phyloP scores from a whole-genome alignment of 441 rosid species.

The Macaranga tanarius region DNA sequence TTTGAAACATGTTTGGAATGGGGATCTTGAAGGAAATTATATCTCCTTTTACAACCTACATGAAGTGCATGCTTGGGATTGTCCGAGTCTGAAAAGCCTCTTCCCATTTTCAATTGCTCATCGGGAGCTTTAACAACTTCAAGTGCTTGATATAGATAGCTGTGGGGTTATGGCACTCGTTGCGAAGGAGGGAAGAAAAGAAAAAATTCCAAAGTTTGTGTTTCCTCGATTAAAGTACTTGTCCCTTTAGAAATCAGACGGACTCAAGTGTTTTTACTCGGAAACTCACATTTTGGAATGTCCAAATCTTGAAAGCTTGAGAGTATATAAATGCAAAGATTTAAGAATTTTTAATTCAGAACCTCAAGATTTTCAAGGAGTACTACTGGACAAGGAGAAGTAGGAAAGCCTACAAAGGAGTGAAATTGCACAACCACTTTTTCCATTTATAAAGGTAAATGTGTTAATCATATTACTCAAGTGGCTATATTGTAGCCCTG shows the following conservation, averaged over 20 bases:
- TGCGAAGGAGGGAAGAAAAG: background rate
- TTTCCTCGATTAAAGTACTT: background rate
- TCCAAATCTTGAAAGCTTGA: background rate
- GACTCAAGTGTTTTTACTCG: background rate
- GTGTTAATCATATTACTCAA: too few relatives aligned
- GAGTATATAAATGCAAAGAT: background rate
- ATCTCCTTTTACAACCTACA: constrained; percentile 23
- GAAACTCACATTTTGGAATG: background rate
- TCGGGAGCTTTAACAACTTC: constrained; percentile 14
- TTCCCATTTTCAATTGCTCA: constrained; percentile 28
- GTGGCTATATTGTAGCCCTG: too few relatives aligned
- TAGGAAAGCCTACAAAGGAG: too few relatives aligned
- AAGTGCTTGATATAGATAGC: background rate
- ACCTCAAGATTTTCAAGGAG: background rate
- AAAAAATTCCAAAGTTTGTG: constrained; percentile 2
- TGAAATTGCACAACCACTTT: constrained; percentile 2
- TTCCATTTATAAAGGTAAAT: constrained; percentile 8
- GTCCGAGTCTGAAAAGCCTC: constrained; percentile 21
- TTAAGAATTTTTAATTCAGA: background rate
- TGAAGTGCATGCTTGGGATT: background rate
- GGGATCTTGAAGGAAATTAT: constrained; percentile 15
- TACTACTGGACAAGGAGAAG: too few relatives aligned
- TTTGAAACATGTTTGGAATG: constrained; percentile 32
- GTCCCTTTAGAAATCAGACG: background rate
- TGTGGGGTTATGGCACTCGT: constrained; percentile 28